Evolutionary conservation across 2,329 filamentous ascomycete genomes (phyloP).

Genomic region (Plectosphaerella cucumerina): DNA sequence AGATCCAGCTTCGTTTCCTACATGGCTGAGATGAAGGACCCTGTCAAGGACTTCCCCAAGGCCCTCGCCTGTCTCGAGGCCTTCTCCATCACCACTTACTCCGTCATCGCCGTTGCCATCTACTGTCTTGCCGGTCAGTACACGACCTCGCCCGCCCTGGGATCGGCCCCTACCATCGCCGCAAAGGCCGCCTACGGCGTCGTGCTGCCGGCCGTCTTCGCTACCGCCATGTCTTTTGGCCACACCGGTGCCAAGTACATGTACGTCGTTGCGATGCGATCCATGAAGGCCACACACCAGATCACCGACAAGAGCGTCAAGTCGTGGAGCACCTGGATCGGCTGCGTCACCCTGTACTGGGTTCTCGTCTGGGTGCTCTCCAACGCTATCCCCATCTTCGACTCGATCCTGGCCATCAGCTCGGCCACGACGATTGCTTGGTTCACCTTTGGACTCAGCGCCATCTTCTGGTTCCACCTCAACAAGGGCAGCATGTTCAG

Average conservation of each 20-base stretch:
- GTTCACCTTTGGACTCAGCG: constrained; percentile 30
- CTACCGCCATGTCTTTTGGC: constrained; percentile 25
- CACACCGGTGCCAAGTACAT: constrained; percentile 29
- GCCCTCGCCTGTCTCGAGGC: constrained; percentile 24
- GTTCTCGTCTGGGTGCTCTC: constrained; percentile 26
- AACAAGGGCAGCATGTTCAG: constrained; percentile 26
- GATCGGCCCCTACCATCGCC: constrained; percentile 23
- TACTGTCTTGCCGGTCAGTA: constrained; percentile 26
- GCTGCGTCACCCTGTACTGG: constrained; percentile 27
- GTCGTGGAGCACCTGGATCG: constrained; percentile 30
- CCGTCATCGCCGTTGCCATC: constrained; percentile 24
- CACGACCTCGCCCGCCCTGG: constrained; percentile 27
- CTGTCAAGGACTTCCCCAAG: constrained; percentile 24
- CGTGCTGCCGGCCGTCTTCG: constrained; percentile 23
- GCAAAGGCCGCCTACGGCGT: constrained; percentile 28
- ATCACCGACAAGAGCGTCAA: constrained; percentile 26
- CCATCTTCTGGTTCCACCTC: constrained; percentile 29
- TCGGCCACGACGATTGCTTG: constrained; percentile 30
- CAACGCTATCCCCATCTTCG: constrained; percentile 31
- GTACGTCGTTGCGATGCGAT: constrained; percentile 27
- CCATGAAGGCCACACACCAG: constrained; percentile 24
- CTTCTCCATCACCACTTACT: constrained; percentile 26
- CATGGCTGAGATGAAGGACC: constrained; percentile 29
- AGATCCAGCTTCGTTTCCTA: constrained; percentile 24
- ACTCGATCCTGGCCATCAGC: constrained; percentile 30